Percentiles rank a stretch among this genome's conserved stretches.
Evolutionary conservation across 1,139 yeast genomes (phyloP).

Genomic region (Suhomyces bribrorum): DNA sequence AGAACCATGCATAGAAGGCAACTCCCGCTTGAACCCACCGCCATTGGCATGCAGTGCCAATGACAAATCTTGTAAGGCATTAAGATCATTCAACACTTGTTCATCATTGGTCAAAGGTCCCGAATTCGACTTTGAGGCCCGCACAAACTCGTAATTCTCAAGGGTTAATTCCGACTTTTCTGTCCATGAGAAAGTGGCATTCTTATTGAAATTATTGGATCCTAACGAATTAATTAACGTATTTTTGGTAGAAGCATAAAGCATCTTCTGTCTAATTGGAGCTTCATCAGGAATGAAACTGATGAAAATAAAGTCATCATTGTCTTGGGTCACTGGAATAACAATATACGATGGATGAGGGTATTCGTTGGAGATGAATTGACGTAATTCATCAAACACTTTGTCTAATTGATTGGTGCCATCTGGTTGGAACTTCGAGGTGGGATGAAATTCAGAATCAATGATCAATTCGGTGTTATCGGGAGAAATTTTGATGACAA

Average conservation of each 20-base stretch:
- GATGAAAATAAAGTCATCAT: conserved; percentile 53
- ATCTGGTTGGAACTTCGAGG: background rate
- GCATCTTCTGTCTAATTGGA: conserved; percentile 82
- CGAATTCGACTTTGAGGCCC: conserved; percentile 33
- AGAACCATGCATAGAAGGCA: conserved; percentile 38
- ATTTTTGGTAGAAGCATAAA: conserved; percentile 87
- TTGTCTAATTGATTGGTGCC: conserved; percentile 27
- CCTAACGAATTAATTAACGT: conserved; percentile 75
- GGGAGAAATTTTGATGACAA: conserved; percentile 43
- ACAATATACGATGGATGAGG: conserved; percentile 64
- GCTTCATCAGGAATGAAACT: conserved; percentile 88
- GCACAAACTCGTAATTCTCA: conserved; percentile 42
- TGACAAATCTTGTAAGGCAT: conserved; percentile 36
- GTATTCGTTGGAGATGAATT: conserved; percentile 35
- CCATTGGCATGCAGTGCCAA: conserved; percentile 22
- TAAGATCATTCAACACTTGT: conserved; percentile 47
- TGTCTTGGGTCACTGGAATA: conserved; percentile 38
- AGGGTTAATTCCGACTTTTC: conserved; percentile 58
- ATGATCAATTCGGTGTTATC: conserved; percentile 51
- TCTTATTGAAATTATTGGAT: conserved; percentile 56
- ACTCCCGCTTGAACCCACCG: conserved; percentile 27
- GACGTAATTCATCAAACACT: conserved; percentile 39
- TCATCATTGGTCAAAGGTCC: conserved; percentile 67
- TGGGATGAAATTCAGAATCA: conserved; percentile 18
- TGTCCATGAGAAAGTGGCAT: conserved; percentile 56